phyloP scores from a whole-genome alignment of 257 asterid genomes.

The Plectranthus barbatus region DNA sequence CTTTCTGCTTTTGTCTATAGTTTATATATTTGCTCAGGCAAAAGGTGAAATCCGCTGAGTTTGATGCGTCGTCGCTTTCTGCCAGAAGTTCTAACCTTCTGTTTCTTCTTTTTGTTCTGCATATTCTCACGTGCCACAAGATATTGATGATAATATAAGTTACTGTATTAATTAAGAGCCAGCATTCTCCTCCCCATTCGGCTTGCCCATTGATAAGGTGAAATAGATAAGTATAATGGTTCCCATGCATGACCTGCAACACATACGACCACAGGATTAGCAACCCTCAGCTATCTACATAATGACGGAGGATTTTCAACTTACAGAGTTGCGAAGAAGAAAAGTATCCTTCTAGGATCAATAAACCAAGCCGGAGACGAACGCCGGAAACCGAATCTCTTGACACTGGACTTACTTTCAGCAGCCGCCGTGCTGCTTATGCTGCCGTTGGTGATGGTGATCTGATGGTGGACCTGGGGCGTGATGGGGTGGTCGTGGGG shows the following conservation, averaged over 20 bases:
- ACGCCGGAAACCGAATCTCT: slow-evolving; percentile 50
- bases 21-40: neutral
- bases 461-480: slow-evolving; percentile 62
- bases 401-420: slow-evolving; percentile 31
- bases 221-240: slow-evolving; percentile 54
- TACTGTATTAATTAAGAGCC: slow-evolving; percentile 16
- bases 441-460: slow-evolving; percentile 45
- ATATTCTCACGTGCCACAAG: slow-evolving; percentile 13
- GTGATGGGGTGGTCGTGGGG: slow-evolving; percentile 34
- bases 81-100: neutral
- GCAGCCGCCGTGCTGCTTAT: slow-evolving; percentile 13
- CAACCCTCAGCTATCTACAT: neutral
- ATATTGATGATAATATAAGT: neutral
- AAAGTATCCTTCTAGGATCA: slow-evolving; percentile 61
- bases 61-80: slow-evolving; percentile 13
- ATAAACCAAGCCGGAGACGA: slow-evolving; percentile 30
- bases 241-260: slow-evolving; percentile 57
- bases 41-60: slow-evolving; percentile 7
- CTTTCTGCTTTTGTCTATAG: slow-evolving; percentile 28
- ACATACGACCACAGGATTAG: neutral
- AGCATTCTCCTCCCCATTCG: slow-evolving; percentile 17
- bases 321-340: slow-evolving; percentile 80
- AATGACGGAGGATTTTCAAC: neutral
- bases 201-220: slow-evolving; percentile 38
- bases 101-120: slow-evolving; percentile 18